Base-by-base conservation (phyloP, 2,329 filamentous ascomycete species). In the Xylaria sp. region DNA sequence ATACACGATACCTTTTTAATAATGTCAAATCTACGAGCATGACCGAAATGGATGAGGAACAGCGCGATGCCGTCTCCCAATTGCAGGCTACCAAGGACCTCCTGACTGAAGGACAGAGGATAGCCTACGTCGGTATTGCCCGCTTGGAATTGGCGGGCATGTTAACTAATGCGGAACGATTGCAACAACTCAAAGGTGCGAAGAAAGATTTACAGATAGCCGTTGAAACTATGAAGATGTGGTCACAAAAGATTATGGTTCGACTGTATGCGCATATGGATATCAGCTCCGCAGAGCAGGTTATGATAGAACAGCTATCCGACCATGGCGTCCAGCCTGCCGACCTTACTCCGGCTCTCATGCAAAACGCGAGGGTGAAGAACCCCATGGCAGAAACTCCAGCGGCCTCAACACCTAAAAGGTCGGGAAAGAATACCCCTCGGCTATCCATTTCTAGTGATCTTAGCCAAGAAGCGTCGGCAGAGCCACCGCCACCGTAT, bases 171-270 rank as follows among this genome's bases (percentile, higher is more conserved):
- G 79, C 91, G 63, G 89, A 93, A 66, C 80, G 81, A 12, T 79
- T 94, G 48, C 87, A 90, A 69, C 71, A 73, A 34, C 90, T 87
- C 2, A 93, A 87, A 75, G 87, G 85, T 51, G 87, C 89, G 1
- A 96, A 91, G 81, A 98, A 95, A 79, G 84, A 90, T 52, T 79
- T 94, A 12, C 86, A 88, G 37, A 83, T 91, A 69, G 89, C 92
- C 0, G 83, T 90, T 12, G 96, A 98, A 80, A 88, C 90, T 44
- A 91, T 93, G 83, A 92, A 92, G 80, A 98, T 98, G 92, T 99
- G 95, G 95, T 90, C 92, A 66, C 96, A 99, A 80, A 97, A 97
- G 83, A 97, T 97, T 87, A 99, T 99, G 94, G 90, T 98, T 69
- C 90, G 95, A 28, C 80, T 99, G 13, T 99, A 98, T 80, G 85